Base-by-base conservation (phyloP, 2,329 filamentous ascomycete genomes). In the Penicillium sp. region DNA sequence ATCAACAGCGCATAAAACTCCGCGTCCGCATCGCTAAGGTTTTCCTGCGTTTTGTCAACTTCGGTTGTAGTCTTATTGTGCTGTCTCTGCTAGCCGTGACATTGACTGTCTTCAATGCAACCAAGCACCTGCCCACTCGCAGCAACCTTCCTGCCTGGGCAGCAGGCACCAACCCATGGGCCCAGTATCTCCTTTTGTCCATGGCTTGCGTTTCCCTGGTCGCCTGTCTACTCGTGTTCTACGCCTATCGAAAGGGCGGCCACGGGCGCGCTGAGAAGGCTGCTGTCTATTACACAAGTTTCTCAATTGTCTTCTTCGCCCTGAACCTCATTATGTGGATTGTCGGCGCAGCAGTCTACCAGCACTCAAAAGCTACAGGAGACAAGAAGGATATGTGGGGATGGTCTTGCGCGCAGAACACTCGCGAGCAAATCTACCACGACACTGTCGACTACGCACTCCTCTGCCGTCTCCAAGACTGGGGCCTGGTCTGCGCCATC, bases 51-150 rank as follows among this genome's bases (percentile, higher is more conserved):
- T 88, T 91, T 53, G 89, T 97, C 76, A 97, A 93, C 81, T 97
- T 99, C 75, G 91, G 90, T 74, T 99, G 94, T 80, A 93, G 90
- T 73, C 81, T 97, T 57, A 97, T 99, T 70, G 90, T 99, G 61
- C 83, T 99, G 54, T 81, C 91, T 58, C 93, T 99, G 84, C 79
- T 99, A 50, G 86, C 89, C 13, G 84, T 90, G n/a, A 91, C 90
- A 3, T 90, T 99, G 68, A 79, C 86, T 63, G 92, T 99, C 73
- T 99, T 99, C 84, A 91, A 94, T 73, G 84, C 91, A 46, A 97
- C 94, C 55, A 90, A 84, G 70, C 50, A 76, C 14, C 79, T 99
- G 2, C 84, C 91, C 32, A 68, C 84, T 13, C 84, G 93, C 61
- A 96, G 90, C 78, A 85, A 83, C 57, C 84, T 96, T 61, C 90